Evolutionary conservation across 768 basidiomycete genomes (phyloP).

Genomic region (Tulasnella sp.): DNA sequence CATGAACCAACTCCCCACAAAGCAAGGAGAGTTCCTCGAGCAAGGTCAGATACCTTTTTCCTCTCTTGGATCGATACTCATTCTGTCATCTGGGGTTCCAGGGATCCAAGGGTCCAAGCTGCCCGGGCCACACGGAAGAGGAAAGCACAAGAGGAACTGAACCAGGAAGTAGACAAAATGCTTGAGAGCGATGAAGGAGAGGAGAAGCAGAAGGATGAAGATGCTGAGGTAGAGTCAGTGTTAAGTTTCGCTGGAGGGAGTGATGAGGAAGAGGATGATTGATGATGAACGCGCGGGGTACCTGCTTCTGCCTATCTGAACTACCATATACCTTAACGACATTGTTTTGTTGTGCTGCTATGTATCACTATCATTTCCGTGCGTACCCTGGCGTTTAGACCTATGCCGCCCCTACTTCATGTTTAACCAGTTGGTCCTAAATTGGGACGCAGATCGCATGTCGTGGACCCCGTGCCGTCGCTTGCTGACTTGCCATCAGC

Average conservation of each 20-base stretch:
- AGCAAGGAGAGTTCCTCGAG: conserved; percentile 12
- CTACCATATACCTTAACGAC: neutral
- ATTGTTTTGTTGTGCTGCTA: neutral
- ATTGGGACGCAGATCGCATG: no score
- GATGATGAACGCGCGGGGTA: neutral
- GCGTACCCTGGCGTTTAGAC: neutral
- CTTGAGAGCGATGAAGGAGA: conserved; percentile 9
- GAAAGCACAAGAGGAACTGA: conserved; percentile 16
- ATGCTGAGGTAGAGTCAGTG: conserved; percentile 15
- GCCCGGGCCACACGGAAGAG: conserved; percentile 8
- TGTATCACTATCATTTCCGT: neutral
- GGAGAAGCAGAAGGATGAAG: conserved; percentile 16
- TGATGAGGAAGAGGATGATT: neutral
- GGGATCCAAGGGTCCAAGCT: conserved; percentile 13
- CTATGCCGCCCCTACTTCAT: neutral
- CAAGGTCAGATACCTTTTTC: conserved; percentile 6
- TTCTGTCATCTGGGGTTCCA: neutral
- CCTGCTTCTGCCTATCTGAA: neutral
- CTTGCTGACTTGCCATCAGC: neutral
- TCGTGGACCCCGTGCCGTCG: neutral
- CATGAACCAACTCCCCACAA: conserved; percentile 16
- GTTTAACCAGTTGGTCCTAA: neutral
- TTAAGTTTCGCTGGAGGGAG: neutral
- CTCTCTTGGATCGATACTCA: neutral
- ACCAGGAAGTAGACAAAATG: conserved; percentile 24